These are phyloP conservation scores for Centrapalus pauciflorus DNA, from an alignment of 129 eudicot species.

Conservation along the genomic window DNA sequence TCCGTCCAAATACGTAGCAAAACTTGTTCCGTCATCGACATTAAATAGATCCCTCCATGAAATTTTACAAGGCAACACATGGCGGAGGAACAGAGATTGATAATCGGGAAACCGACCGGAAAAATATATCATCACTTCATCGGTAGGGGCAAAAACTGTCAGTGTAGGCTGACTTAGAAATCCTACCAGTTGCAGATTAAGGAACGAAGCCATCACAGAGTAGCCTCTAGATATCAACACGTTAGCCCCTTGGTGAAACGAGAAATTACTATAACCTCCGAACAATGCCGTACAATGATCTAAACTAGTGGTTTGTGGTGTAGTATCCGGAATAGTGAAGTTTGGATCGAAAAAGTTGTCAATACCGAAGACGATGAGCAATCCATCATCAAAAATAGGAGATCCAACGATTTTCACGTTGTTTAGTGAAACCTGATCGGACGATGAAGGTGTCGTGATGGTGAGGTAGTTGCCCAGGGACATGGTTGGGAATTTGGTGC, in stretches of 20 bases:
- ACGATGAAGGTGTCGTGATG: conserved; percentile 31
- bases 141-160: conserved; percentile 70
- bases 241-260: conserved; percentile 44
- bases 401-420: conserved; percentile 39
- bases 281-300: conserved; percentile 30
- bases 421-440: conserved; percentile 39
- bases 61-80: conserved; percentile 59
- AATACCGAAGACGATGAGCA: conserved; percentile 47
- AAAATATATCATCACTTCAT: conserved; percentile 44
- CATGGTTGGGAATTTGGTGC: conserved; percentile 46
- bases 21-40: conserved; percentile 37
- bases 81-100: conserved; percentile 50
- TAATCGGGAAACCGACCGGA: conserved; percentile 46
- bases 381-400: conserved; percentile 72
- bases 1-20: conserved; percentile 51
- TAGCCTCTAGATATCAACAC: conserved; percentile 58
- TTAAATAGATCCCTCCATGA: conserved; percentile 44
- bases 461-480: conserved; percentile 30
- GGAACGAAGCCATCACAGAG: conserved; percentile 62
- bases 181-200: conserved; percentile 63
- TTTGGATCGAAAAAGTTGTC: conserved; percentile 47
- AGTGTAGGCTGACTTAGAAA: conserved; percentile 30
- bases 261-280: conserved; percentile 17
- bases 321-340: conserved; percentile 26
- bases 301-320: conserved; percentile 1